phyloP scores from a whole-genome alignment of 805 yeast genomes.

The Candida glaebosa region DNA sequence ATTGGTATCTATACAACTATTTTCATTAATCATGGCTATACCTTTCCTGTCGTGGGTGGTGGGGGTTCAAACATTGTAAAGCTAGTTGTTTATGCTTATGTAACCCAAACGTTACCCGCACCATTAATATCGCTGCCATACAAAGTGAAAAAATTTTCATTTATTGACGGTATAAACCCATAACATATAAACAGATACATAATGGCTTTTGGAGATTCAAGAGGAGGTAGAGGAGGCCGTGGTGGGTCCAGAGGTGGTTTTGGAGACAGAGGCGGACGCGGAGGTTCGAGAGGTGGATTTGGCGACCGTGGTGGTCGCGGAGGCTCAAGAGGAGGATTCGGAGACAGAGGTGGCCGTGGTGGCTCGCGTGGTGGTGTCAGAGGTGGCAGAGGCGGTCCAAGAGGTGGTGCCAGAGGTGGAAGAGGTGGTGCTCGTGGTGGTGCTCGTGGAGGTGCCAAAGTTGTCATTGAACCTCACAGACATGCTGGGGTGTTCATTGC shows the following conservation, averaged over 20 bases:
- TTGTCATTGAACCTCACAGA: conserved; percentile 97
- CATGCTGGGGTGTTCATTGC: conserved; percentile 99
- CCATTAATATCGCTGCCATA: no score
- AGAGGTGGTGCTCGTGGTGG: conserved; percentile 67
- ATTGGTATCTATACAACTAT: no score
- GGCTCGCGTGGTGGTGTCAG: conserved; percentile 30
- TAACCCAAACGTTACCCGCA: no score
- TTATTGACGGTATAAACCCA: neutral
- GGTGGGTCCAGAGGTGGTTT: conserved; percentile 54
- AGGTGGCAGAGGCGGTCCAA: conserved; percentile 34
- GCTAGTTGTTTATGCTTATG: no score
- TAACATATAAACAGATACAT: conserved; percentile 10
- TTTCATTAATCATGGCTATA: no score
- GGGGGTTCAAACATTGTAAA: no score
- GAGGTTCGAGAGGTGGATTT: conserved; percentile 41
- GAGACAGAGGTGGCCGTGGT: conserved; percentile 56
- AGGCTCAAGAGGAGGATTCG: conserved; percentile 52
- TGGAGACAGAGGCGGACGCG: conserved; percentile 49
- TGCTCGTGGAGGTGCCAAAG: conserved; percentile 91
- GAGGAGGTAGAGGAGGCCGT: conserved; percentile 56
- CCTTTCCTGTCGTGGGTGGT: no score
- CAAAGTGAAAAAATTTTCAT: neutral
- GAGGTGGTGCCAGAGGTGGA: conserved; percentile 46
- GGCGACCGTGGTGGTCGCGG: conserved; percentile 45
- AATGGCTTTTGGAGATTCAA: conserved; percentile 77